These are phyloP conservation scores for Hyaloscypha bicolor DNA, from an alignment of 495 filamentous ascomycete species.

Conservation along the genomic window DNA sequence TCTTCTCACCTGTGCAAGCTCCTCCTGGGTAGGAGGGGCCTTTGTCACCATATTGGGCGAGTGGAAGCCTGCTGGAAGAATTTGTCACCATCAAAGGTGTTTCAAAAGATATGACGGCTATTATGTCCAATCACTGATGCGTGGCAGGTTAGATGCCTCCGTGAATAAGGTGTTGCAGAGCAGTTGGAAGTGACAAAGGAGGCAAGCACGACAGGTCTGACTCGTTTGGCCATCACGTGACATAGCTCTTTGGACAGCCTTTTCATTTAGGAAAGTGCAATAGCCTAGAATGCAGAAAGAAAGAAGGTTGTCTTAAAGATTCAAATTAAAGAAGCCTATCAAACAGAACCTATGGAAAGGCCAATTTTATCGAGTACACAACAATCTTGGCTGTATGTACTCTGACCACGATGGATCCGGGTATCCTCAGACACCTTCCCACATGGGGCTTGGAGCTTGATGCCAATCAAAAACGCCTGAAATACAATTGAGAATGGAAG, in stretches of 20 bases:
- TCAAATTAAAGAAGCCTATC: constrained; percentile 24
- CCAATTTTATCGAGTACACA: constrained; percentile 14
- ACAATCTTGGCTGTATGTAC: constrained; percentile 20
- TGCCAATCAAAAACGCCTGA: constrained; percentile 25
- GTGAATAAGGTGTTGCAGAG: not conserved
- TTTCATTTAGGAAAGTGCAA: not conserved
- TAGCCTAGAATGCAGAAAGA: not conserved
- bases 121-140: not conserved
- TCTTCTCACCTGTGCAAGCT: not conserved
- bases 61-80: not conserved
- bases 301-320: constrained; percentile 12
- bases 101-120: not conserved
- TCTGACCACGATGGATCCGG: constrained; percentile 21
- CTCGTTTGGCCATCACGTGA: not conserved
- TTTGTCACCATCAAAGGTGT: not conserved
- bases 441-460: constrained; percentile 20
- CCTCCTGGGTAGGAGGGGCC: not conserved
- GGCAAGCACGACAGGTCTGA: not conserved
- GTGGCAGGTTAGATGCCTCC: no score
- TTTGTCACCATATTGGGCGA: not conserved
- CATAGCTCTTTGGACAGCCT: not conserved
- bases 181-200: not conserved
- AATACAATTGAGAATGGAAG: constrained; percentile 17
- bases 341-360: constrained; percentile 11
- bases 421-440: constrained; percentile 21